These are phyloP conservation scores for Xylariales sp. DNA, from an alignment of 2,329 filamentous ascomycete species.

Conservation along the genomic window DNA sequence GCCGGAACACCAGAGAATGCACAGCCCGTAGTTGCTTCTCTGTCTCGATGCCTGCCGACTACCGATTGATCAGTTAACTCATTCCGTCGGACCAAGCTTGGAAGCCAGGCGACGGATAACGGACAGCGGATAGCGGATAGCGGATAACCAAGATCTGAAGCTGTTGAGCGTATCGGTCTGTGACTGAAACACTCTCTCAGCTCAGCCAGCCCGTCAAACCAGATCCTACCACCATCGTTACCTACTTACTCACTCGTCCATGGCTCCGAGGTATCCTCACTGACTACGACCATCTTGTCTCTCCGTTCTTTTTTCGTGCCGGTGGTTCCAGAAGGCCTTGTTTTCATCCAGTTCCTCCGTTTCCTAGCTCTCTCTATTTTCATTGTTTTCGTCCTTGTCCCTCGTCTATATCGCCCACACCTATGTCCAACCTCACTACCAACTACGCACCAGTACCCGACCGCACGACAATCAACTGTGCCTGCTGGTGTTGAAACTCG, in stretches of 20 bases:
- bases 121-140: no score
- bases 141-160: background rate
- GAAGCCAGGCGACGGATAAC: conserved; percentile 17
- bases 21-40: conserved; percentile 24
- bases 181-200: conserved; percentile 35
- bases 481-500: conserved; percentile 24
- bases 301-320: conserved; percentile 32
- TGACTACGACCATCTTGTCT: conserved; percentile 36
- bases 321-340: conserved; percentile 22
- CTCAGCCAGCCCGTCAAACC: conserved; percentile 29
- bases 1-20: conserved; percentile 31
- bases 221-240: conserved; percentile 10
- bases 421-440: conserved; percentile 17
- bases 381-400: conserved; percentile 3
- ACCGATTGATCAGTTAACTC: conserved; percentile 28
- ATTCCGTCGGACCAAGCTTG: conserved; percentile 20
- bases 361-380: conserved; percentile 9
- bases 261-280: conserved; percentile 31
- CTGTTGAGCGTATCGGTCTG: conserved; percentile 23
- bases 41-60: conserved; percentile 27
- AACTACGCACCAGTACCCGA: conserved; percentile 18
- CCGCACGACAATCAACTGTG: conserved; percentile 8
- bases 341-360: conserved; percentile 18
- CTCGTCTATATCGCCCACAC: conserved; percentile 3
- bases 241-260: background rate